Evolutionary conservation across 108 stramenopile genomes (phyloP), one percentile per base, ranked within the genome.

Genomic region (Fragilariopsis cylindrus): DNA sequence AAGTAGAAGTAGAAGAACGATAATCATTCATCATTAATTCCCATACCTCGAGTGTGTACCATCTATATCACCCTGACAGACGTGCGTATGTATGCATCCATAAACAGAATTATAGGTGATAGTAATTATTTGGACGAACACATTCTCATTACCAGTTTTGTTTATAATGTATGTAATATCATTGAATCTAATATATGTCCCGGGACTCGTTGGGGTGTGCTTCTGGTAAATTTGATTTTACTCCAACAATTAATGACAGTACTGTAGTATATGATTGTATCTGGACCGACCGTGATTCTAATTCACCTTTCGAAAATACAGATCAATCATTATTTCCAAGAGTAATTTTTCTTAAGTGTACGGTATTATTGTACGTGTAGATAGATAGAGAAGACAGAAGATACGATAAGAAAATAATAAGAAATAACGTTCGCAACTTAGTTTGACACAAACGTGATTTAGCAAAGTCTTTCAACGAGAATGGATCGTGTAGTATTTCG

Each of bases 221-320:
- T 19, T 58, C 57, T 9, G 57, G 57, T 3, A 58, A 40, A 21
- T 58, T 40, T 8, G 57, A 58, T 58, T 87, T 84, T 4, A 81
- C 79, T 19, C 81, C 83, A 87, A 73, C 84, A 82, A 69, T 94
- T 91, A 53, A 94, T 90, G 6, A 76, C 75, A 40, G 48, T 50
- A 15, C 21, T 62, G 12, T 47, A 73, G 0, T 39, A 4, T 9
- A 58, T 58, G 18, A 40, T 58, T 5, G 19, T 19, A 19, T 19
- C 19, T 58, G 57, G 4, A n/a, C n/a, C n/a, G 4, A 40, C 5
- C 57, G 39, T 40, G 30, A 30, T 40, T 21, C 41, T 3, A 58
- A 40, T 8, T 58, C 57, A 3, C 57, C 57, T 40, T 6, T 58
- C 16, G 57, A 40, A 40, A 40, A 40, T 58, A 58, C 57, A 58